phyloP scores from a whole-genome alignment of 1,284 basidiomycete genomes.

The Malassezia vespertilionis region DNA sequence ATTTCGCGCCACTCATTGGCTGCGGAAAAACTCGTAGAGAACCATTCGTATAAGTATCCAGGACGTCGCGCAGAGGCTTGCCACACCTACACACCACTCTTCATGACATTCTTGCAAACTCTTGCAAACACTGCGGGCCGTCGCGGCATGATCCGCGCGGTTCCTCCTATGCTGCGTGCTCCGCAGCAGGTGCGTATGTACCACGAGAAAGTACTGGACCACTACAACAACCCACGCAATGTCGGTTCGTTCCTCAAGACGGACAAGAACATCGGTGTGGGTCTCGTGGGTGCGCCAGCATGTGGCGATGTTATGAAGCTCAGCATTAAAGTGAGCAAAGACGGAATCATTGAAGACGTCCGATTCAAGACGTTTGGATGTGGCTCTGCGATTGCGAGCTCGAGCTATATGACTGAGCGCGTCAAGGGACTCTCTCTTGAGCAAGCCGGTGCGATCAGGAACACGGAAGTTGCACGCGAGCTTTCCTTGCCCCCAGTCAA shows the following conservation, averaged over 20 bases:
- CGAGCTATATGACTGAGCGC: conserved; percentile 64
- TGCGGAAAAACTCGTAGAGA: background rate
- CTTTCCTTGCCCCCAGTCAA: conserved; percentile 79
- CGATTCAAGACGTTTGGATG: conserved; percentile 69
- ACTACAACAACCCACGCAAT: conserved; percentile 47
- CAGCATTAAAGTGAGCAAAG: conserved; percentile 90
- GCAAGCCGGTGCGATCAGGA: conserved; percentile 89
- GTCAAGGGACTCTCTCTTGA: conserved; percentile 90
- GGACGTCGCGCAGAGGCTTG: background rate
- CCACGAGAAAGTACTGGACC: conserved; percentile 47
- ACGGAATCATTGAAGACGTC: conserved; percentile 87
- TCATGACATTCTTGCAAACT: background rate
- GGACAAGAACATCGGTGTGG: conserved; percentile 84
- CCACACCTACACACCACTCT: conserved; percentile 12
- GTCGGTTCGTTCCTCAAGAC: conserved; percentile 78
- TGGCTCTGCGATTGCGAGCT: conserved; percentile 88
- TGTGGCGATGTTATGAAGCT: conserved; percentile 97
- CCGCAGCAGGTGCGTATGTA: conserved; percentile 20
- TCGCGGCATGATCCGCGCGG: background rate
- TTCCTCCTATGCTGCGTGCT: background rate
- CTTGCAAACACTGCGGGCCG: background rate
- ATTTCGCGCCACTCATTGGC: background rate
- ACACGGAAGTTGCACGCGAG: conserved; percentile 98
- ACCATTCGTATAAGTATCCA: background rate
- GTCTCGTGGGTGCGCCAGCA: conserved; percentile 92